These are phyloP conservation scores for Pisolithus sp. DNA, from an alignment of 768 basidiomycete species.

Conservation along the genomic window DNA sequence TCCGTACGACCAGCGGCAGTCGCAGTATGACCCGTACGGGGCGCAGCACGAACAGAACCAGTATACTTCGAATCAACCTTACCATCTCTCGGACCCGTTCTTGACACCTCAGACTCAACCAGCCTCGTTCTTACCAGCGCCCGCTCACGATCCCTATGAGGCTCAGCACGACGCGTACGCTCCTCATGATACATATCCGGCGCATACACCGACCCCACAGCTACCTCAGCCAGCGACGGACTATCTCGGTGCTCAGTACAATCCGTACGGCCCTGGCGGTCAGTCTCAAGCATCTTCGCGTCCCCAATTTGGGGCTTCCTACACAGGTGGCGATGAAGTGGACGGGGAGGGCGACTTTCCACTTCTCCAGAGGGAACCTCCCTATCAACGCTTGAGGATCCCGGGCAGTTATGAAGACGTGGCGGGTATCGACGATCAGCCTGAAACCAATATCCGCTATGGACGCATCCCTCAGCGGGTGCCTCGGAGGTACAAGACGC, in stretches of 20 bases:
- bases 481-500: conserved; percentile 84
- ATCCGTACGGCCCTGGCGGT: conserved; percentile 12
- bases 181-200: conserved; percentile 18
- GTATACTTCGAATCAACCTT: conserved; percentile 27
- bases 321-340: conserved; percentile 38
- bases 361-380: conserved; percentile 43
- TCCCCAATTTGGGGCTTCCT: conserved; percentile 23
- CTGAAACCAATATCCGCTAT: conserved; percentile 69
- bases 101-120: conserved; percentile 24
- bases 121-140: conserved; percentile 9
- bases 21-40: conserved; percentile 25
- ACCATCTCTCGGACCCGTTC: conserved; percentile 36
- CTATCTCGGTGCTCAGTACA: conserved; percentile 14
- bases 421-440: conserved; percentile 25
- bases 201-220: conserved; percentile 17
- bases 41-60: conserved; percentile 23
- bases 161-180: conserved; percentile 17
- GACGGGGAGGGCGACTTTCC: conserved; percentile 64
- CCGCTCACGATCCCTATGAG: conserved; percentile 21
- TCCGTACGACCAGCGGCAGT: conserved; percentile 37
- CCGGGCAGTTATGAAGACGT: conserved; percentile 39
- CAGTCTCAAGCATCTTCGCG: conserved; percentile 17
- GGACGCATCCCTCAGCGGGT: conserved; percentile 89
- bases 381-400: conserved; percentile 30
- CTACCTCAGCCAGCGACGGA: conserved; percentile 14